Evolutionary conservation across 73 alveolate genomes (phyloP).

Genomic region (Stentor coeruleus): DNA sequence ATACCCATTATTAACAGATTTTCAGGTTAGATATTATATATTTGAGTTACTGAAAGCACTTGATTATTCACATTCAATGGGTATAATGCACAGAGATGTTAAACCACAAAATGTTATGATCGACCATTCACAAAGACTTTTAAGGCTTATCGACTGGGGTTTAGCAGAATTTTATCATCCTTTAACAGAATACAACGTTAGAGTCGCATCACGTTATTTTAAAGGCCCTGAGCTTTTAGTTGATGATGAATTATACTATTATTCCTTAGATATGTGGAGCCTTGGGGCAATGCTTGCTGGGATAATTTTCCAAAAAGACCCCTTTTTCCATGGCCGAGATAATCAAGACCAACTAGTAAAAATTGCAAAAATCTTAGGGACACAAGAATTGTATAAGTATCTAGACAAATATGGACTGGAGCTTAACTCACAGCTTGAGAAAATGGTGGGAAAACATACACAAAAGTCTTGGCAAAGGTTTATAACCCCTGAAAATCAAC

Average conservation of each 20-base stretch:
- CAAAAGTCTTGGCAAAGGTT: slow-evolving; percentile 74
- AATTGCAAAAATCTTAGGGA: slow-evolving; percentile 92
- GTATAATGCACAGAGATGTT: slow-evolving; percentile 96
- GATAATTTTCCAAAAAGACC: slow-evolving; percentile 93
- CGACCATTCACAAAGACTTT: slow-evolving; percentile 75
- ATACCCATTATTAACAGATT: slow-evolving; percentile 79
- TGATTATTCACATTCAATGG: slow-evolving; percentile 94
- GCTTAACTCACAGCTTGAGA: slow-evolving; percentile 51
- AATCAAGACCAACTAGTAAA: slow-evolving; percentile 92
- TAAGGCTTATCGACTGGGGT: slow-evolving; percentile 97
- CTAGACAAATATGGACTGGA: slow-evolving; percentile 38
- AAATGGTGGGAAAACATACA: slow-evolving; percentile 44
- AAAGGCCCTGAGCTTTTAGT: slow-evolving; percentile 95
- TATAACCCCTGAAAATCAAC: slow-evolving; percentile 24
- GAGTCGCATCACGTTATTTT: slow-evolving; percentile 95
- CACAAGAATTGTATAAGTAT: slow-evolving; percentile 57
- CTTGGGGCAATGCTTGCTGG: slow-evolving; percentile 91
- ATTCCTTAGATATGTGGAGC: slow-evolving; percentile 88
- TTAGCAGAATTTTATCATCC: slow-evolving; percentile 95
- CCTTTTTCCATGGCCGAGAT: slow-evolving; percentile 97
- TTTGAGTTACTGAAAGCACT: slow-evolving; percentile 87
- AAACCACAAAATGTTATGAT: slow-evolving; percentile 96
- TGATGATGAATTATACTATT: slow-evolving; percentile 71
- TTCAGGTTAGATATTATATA: slow-evolving; percentile 88
- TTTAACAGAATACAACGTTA: slow-evolving; percentile 85